Base-by-base conservation (phyloP, 2,329 filamentous ascomycete species). In the Aspergillus fijiensis region DNA sequence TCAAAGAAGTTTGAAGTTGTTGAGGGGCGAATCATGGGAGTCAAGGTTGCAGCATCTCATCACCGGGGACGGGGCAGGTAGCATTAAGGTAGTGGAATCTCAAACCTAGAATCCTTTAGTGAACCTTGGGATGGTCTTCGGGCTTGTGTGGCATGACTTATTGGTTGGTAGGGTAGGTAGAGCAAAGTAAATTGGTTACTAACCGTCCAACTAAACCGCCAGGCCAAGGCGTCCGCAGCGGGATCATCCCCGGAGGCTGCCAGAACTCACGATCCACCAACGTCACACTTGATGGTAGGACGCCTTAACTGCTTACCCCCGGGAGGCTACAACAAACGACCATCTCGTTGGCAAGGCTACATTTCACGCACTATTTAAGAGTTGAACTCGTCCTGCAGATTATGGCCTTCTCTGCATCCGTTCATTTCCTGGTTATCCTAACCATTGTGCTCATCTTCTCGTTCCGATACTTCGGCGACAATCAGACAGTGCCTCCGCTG, bases 381-480 rank as follows among this genome's bases (percentile, higher is more conserved):
- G 53, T 42, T 49, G 53, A 25, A 21, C 47, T 35, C 27, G 33
- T n/a, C 42, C 48, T 25, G 33, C 29, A 29, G 47, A 45, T 31
- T 42, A 64, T 67, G 64, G 48, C 53, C 16, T 60, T 56, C 49
- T 45, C 57, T 39, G 57, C 39, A 9, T 48, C 57, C 29, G 23
- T 61, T 42, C 50, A 60, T 45, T 53, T 21, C 51, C 12, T 60
- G 45, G 53, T 52, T 33, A 16, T 61, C 39, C 42, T 60, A 45
- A 35, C 53, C 57, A 14, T 62, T 47, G 16, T 59, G 12, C 39
- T 61, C 29, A 25, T 59, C 39, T 52, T 65, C 35, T 63, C 55
- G 14, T 35, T 60, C n/a, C 59, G 54, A 31, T 65, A 65, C 42
- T 57, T 62, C 59, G 55, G 54, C 35, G 51, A 58, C 58, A 58